A percentile compares a stretch with the other conserved stretches of the same genome.
Evolutionary conservation across 306 rosid species (phyloP).

Genomic region (Vigna reflexopilosa): DNA sequence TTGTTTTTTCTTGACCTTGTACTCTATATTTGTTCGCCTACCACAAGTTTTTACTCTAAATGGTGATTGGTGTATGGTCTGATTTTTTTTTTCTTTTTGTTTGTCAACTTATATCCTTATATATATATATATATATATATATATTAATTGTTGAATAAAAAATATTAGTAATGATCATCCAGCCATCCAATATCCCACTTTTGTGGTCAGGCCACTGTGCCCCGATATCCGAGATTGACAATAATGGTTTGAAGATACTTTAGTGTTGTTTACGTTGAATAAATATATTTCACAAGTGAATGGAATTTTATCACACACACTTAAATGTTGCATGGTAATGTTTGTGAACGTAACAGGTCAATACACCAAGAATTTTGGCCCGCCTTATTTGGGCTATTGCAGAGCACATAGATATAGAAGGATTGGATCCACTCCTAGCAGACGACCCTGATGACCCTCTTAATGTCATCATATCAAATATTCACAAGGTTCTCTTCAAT

Average conservation of each 20-base stretch:
- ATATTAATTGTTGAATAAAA: too few species aligned
- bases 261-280: background rate
- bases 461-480: slow-evolving; percentile 79
- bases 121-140: too few species aligned
- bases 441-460: slow-evolving; percentile 98
- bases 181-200: too few species aligned
- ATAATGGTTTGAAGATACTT: slow-evolving; percentile 8
- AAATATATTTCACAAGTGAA: background rate
- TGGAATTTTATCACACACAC: slow-evolving; percentile 6
- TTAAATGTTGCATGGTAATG: slow-evolving; percentile 33
- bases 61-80: too few species aligned
- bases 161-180: too few species aligned
- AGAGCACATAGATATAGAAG: slow-evolving; percentile 96
- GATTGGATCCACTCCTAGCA: slow-evolving; percentile 97
- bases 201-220: too few species aligned
- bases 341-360: slow-evolving; percentile 69
- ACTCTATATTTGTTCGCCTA: too few species aligned
- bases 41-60: too few species aligned
- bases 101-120: too few species aligned
- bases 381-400: slow-evolving; percentile 94
- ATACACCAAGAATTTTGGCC: slow-evolving; percentile 88
- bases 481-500: slow-evolving; percentile 87
- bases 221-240: too few species aligned
- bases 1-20: too few species aligned
- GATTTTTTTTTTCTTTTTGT: too few species aligned